phyloP scores from a whole-genome alignment of 495 filamentous ascomycete species.

The Haplographium delicatum region DNA sequence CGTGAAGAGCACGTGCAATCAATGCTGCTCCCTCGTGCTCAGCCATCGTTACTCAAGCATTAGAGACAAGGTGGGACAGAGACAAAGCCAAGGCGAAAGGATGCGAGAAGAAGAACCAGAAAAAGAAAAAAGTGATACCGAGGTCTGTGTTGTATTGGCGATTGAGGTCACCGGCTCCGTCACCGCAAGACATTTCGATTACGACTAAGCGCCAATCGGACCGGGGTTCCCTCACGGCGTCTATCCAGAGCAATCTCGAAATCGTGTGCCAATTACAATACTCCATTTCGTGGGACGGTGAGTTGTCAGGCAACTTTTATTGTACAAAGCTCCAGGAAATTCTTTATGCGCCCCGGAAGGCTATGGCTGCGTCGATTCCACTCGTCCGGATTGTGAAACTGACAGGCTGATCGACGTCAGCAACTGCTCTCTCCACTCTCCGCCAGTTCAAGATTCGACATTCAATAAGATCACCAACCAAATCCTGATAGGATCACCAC shows the following conservation, averaged over 20 bases:
- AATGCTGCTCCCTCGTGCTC: slow-evolving; percentile 48
- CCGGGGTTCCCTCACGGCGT: too few relatives aligned
- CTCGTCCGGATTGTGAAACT: slow-evolving; percentile 16
- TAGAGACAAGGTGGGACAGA: not conserved
- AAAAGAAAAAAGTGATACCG: too few relatives aligned
- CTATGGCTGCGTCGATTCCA: slow-evolving; percentile 16
- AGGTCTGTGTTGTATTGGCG: too few relatives aligned
- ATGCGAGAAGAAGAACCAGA: too few relatives aligned
- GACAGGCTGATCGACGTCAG: not conserved
- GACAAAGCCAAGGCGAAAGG: too few relatives aligned
- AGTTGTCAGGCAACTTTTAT: slow-evolving; percentile 6
- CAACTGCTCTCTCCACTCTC: not conserved
- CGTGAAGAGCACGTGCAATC: slow-evolving; percentile 51
- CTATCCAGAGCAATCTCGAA: too few relatives aligned
- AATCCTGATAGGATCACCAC: not conserved
- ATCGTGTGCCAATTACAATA: not conserved
- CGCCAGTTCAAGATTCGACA: not conserved
- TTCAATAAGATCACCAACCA: not conserved
- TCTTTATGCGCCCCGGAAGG: slow-evolving; percentile 23
- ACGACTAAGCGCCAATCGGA: too few relatives aligned
- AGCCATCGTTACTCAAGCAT: slow-evolving; percentile 26
- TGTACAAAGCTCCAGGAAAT: not conserved
- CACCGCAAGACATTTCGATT: too few relatives aligned
- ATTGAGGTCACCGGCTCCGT: too few relatives aligned
- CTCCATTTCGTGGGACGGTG: too few relatives aligned